phyloP scores from a whole-genome alignment of 2,329 filamentous ascomycete species.

The Trichophyton mentagrophytes region DNA sequence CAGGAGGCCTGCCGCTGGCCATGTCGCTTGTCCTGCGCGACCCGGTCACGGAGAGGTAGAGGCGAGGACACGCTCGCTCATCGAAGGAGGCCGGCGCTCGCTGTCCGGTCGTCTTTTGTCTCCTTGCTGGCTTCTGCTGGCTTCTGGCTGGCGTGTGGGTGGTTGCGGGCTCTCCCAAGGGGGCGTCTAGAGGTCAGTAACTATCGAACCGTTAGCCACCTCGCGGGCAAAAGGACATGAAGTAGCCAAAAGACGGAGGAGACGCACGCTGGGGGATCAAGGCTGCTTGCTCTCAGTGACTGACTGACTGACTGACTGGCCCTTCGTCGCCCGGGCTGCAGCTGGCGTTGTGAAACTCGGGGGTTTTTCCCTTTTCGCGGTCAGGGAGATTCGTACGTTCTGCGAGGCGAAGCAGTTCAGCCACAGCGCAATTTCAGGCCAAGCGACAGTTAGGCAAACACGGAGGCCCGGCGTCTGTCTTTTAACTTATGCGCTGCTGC shows the following conservation, averaged over 20 bases:
- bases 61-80: conserved; percentile 25
- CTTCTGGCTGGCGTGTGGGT: too few relatives aligned
- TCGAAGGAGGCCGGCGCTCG: conserved; percentile 17
- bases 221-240: too few relatives aligned
- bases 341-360: neutral
- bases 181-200: neutral
- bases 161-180: neutral
- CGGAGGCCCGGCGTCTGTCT: too few relatives aligned
- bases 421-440: conserved; percentile 2
- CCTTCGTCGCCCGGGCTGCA: neutral
- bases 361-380: neutral
- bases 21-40: conserved; percentile 24
- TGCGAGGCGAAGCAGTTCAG: conserved; percentile 5
- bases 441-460: neutral
- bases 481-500: too few relatives aligned
- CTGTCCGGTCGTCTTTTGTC: neutral
- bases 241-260: neutral
- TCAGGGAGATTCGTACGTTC: conserved; percentile 5
- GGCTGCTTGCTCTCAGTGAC: neutral
- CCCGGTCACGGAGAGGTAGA: conserved; percentile 16
- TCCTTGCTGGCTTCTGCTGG: too few relatives aligned
- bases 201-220: neutral
- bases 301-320: too few relatives aligned
- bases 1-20: conserved; percentile 43
- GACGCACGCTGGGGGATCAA: neutral